Percentiles rank a stretch among this genome's conserved stretches.
phyloP scores from a whole-genome alignment of 2,329 filamentous ascomycete species.

The Hortaea sp. region DNA sequence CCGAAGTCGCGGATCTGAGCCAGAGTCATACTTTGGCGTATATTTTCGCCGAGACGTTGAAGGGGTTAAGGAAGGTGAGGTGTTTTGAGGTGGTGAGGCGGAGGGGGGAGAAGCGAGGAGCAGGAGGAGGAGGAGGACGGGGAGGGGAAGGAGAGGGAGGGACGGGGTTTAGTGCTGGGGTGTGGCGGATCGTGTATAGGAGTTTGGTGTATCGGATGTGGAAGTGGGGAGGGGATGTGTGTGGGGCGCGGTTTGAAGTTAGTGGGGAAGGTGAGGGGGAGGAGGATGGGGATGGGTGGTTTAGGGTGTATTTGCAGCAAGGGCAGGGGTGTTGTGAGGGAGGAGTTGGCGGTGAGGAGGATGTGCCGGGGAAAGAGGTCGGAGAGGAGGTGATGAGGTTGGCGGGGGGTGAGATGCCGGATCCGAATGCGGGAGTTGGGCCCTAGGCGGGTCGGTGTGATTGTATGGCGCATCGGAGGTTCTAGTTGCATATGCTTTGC shows the following conservation, averaged over 20 bases:
- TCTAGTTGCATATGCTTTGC: neutral
- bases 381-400: conserved; percentile 20
- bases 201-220: conserved; percentile 24
- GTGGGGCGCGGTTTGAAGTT: conserved; percentile 21
- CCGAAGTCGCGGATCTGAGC: conserved; percentile 26
- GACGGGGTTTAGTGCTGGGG: conserved; percentile 18
- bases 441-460: conserved; percentile 2
- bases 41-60: conserved; percentile 26
- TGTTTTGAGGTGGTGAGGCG: conserved; percentile 19
- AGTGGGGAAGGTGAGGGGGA: conserved; percentile 6
- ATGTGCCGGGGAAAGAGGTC: conserved; percentile 11
- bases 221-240: conserved; percentile 24
- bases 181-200: conserved; percentile 26
- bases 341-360: neutral
- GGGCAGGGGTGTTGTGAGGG: neutral
- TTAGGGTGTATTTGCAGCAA: conserved; percentile 6
- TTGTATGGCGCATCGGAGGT: neutral
- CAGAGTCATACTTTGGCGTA: conserved; percentile 28
- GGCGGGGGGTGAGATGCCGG: conserved; percentile 10
- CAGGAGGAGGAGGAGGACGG: no score
- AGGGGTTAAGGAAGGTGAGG: conserved; percentile 20
- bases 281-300: conserved; percentile 5
- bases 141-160: conserved; percentile 17
- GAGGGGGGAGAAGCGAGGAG: no score
- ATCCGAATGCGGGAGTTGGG: conserved; percentile 8